phyloP scores from a whole-genome alignment of 345 rosid species.

The rapeseed (Brassica napus) region Da-Ae NC_063451.1:16412501-16413000 shows the following conservation, averaged over 20 bases:
- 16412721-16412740: constrained; percentile 69
- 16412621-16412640: constrained; percentile 54
- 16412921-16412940: constrained; percentile 44
- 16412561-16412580: constrained; percentile 61
- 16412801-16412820: constrained; percentile 44
- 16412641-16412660: constrained; percentile 69
- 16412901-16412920: constrained; percentile 56
- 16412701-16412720: constrained; percentile 67
- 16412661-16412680: constrained; percentile 68
- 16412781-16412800: constrained; percentile 58
- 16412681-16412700: constrained; percentile 64
- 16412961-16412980: constrained; percentile 59
- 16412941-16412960: constrained; percentile 56
- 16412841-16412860: constrained; percentile 44
- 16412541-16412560: constrained; percentile 46
- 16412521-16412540: constrained; percentile 65
- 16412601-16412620: constrained; percentile 59
- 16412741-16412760: constrained; percentile 64
- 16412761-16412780: constrained; percentile 50
- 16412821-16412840: constrained; percentile 44
- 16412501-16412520: constrained; percentile 52
- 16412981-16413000: constrained; percentile 53
- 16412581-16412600: constrained; percentile 53
- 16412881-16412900: constrained; percentile 63
- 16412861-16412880: constrained; percentile 39